phyloP scores from a whole-genome alignment of 768 basidiomycete genomes.

The Russula virescens region DNA sequence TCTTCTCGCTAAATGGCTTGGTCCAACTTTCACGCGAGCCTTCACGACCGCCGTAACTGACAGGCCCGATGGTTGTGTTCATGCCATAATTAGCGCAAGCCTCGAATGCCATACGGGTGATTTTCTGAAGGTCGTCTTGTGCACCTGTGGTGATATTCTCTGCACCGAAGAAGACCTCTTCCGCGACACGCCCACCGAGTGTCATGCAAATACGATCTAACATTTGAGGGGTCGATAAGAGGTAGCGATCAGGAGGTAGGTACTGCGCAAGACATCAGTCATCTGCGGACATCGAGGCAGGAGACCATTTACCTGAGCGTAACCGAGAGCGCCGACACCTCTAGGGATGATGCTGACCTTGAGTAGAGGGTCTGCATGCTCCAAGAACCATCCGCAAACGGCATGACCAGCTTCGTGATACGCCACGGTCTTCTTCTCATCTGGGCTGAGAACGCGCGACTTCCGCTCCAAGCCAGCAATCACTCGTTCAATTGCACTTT shows the following conservation, averaged over 20 bases:
- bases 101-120: conserved; percentile 96
- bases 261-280: conserved; percentile 46
- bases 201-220: conserved; percentile 97
- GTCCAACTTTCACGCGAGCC: conserved; percentile 84
- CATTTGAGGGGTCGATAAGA: conserved; percentile 93
- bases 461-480: conserved; percentile 97
- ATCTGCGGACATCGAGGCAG: not conserved
- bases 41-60: conserved; percentile 90
- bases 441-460: conserved; percentile 83
- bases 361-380: conserved; percentile 92
- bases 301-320: conserved; percentile 66
- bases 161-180: conserved; percentile 93
- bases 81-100: conserved; percentile 95
- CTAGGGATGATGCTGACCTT: conserved; percentile 99
- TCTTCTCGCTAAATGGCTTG: conserved; percentile 98
- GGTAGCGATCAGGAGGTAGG: conserved; percentile 91
- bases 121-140: conserved; percentile 97
- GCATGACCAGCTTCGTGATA: conserved; percentile 99
- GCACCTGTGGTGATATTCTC: conserved; percentile 97
- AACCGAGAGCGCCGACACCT: conserved; percentile 92
- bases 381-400: conserved; percentile 96
- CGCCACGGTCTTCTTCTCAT: conserved; percentile 98
- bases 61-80: conserved; percentile 91
- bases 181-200: conserved; percentile 92
- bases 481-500: conserved; percentile 95